Evolutionary conservation across 2,329 filamentous ascomycete genomes (phyloP), one percentile per base, ranked within the genome.

Genomic region (Dactylellina parvicollis): DNA sequence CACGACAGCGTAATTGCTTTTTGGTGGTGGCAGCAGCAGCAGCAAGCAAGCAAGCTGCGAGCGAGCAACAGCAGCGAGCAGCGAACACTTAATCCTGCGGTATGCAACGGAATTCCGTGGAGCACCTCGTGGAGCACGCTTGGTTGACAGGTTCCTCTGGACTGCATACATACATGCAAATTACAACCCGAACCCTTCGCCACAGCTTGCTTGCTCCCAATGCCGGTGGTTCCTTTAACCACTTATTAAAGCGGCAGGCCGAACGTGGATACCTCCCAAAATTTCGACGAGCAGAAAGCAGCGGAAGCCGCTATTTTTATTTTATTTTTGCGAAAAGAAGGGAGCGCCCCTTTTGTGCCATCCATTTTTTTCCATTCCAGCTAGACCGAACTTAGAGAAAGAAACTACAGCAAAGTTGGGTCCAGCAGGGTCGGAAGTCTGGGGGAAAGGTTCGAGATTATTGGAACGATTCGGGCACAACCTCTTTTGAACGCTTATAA

Each of bases 241-340:
- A 72, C 32, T 72, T 64, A 64, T 54, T 72, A 47, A 59, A 50
- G 59, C 67, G 52, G 67, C 59, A 72, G 67, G 55, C 57, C 38
- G 52, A 72, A 65, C 50, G 59, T 72, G 67, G 59, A 64, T 72
- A 46, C 52, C 65, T 20, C 57, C 67, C 67, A 72, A 65, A 57
- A 65, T 71, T 71, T n/a, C n/a, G n/a, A n/a, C n/a, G n/a, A n/a
- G n/a, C n/a, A n/a, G n/a, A 38, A 50, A 57, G 34, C 44, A 59
- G 50, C 38, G 10, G 26, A 71, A 32, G 28, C 54, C 52, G 46
- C 50, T 52, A 72, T 65, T 72, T 65, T n/a, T n/a, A n/a, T n/a
- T n/a, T n/a, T n/a, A n/a, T n/a, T n/a, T n/a, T n/a, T n/a, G n/a
- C n/a, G n/a, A n/a, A n/a, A n/a, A n/a, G n/a, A n/a, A n/a, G 59